Evolutionary conservation across 208 protist species (phyloP).

Genomic region (Tritrichomonas musculus): DNA sequence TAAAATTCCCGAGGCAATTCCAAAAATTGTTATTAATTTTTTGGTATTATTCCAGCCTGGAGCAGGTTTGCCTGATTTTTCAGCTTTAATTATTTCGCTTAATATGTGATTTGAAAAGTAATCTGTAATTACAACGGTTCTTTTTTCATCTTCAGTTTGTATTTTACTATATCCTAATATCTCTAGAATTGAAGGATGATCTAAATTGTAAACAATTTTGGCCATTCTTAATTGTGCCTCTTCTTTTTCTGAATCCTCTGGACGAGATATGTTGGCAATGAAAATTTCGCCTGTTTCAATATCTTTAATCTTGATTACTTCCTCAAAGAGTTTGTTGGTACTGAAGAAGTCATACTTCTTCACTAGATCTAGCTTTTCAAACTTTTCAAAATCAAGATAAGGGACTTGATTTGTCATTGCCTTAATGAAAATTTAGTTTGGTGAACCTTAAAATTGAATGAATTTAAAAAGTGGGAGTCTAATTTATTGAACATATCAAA

Average conservation of each 20-base stretch:
- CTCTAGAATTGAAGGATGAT: background rate
- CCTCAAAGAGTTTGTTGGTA: too few relatives aligned
- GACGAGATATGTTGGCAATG: background rate
- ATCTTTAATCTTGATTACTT: background rate
- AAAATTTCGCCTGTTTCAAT: background rate
- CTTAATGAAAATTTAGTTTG: too few relatives aligned
- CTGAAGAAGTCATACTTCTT: background rate
- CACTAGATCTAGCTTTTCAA: too few relatives aligned
- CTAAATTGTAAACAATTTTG: background rate
- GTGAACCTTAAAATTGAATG: too few relatives aligned
- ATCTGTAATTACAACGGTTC: background rate
- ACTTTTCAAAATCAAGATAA: too few relatives aligned
- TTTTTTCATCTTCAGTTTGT: background rate
- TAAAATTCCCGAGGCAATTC: background rate
- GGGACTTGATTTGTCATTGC: too few relatives aligned
- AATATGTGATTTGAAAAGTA: background rate
- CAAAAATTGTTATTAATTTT: background rate
- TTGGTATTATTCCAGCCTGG: background rate
- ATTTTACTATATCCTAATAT: too few relatives aligned
- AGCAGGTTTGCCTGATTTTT: background rate
- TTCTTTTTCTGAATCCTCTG: too few relatives aligned
- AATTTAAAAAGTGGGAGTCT: too few relatives aligned
- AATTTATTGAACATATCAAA: too few relatives aligned
- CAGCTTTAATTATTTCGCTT: background rate
- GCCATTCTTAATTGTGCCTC: background rate